Percentiles rank a stretch among this genome's conserved stretches.
These are phyloP conservation scores for Chytriomyces sp. DNA, from an alignment of 192 early-diverging fungal genomes.

Conservation along the genomic window DNA sequence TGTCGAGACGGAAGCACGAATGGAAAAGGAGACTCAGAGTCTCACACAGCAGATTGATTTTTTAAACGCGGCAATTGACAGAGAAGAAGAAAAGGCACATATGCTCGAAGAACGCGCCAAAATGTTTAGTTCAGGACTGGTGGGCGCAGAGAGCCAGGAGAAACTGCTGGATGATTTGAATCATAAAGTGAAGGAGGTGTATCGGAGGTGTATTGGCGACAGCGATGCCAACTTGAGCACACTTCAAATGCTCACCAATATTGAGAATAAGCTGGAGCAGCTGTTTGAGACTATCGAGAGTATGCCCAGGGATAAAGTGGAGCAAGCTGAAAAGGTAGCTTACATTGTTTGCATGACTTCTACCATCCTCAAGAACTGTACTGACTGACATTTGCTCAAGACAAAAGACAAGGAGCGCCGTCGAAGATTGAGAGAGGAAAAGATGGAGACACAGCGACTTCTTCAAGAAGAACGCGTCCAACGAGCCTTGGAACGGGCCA, in stretches of 20 bases:
- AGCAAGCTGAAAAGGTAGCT: slow-evolving; percentile 64
- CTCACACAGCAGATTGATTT: slow-evolving; percentile 64
- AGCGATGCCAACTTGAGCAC: slow-evolving; percentile 61
- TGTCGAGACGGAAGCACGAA: slow-evolving; percentile 54
- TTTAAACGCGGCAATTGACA: slow-evolving; percentile 56
- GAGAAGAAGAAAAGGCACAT: slow-evolving; percentile 64
- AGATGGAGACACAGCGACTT: slow-evolving; percentile 57
- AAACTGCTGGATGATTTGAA: slow-evolving; percentile 61
- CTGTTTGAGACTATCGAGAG: slow-evolving; percentile 65
- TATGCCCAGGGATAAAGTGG: slow-evolving; percentile 66
- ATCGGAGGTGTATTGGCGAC: slow-evolving; percentile 61
- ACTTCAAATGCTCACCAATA: slow-evolving; percentile 61
- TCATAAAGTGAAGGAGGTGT: slow-evolving; percentile 64
- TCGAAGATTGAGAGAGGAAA: slow-evolving; percentile 62
- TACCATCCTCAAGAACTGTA: neutral
- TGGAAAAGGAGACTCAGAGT: slow-evolving; percentile 61
- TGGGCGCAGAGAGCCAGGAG: slow-evolving; percentile 62
- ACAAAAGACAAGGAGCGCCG: slow-evolving; percentile 66
- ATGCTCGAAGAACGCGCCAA: slow-evolving; percentile 60
- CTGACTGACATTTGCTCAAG: slow-evolving; percentile 15
- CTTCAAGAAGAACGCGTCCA: slow-evolving; percentile 65
- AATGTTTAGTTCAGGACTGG: slow-evolving; percentile 49
- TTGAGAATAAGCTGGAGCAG: slow-evolving; percentile 66
- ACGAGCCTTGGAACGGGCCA: slow-evolving; percentile 59
- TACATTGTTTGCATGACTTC: slow-evolving; percentile 1